Evolutionary conservation across 257 asterid genomes (phyloP).

Genomic region (Solanum etuberosum): DNA sequence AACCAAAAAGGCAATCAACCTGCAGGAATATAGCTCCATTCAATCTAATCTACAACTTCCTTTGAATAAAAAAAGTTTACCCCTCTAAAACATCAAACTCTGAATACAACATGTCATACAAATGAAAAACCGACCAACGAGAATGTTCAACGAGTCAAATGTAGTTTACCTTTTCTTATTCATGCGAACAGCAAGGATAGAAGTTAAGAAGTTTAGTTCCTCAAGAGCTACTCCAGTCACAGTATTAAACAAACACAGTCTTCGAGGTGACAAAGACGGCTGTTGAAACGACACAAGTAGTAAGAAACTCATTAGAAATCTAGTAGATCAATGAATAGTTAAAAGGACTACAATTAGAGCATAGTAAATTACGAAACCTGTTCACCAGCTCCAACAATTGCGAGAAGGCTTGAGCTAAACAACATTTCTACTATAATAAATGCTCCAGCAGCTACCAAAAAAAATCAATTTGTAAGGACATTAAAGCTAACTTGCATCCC

Average conservation of each 20-base stretch:
- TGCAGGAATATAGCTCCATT: background rate
- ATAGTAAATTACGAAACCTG: slow-evolving; percentile 38
- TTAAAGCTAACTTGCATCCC: background rate
- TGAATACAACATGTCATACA: background rate
- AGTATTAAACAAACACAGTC: slow-evolving; percentile 72
- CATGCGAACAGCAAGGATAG: slow-evolving; percentile 74
- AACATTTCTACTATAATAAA: slow-evolving; percentile 80
- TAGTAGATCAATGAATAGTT: background rate
- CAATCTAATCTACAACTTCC: background rate
- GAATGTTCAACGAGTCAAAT: background rate
- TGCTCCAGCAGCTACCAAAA: slow-evolving; percentile 64
- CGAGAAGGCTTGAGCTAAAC: slow-evolving; percentile 72
- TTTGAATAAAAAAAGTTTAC: background rate
- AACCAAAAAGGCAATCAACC: background rate
- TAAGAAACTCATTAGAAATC: background rate
- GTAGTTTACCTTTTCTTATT: slow-evolving; percentile 52
- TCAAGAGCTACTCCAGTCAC: slow-evolving; percentile 57
- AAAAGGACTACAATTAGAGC: background rate
- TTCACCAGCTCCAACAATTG: slow-evolving; percentile 94
- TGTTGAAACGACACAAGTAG: slow-evolving; percentile 24
- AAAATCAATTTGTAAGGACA: background rate
- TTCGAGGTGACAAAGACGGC: slow-evolving; percentile 89
- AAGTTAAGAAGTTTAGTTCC: slow-evolving; percentile 81
- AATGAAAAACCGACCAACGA: background rate
- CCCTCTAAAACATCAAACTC: background rate